Evolutionary conservation across 192 early-diverging fungal species (phyloP), one percentile per base, ranked within the genome.

Genomic region (Dissophora globulifera): DNA sequence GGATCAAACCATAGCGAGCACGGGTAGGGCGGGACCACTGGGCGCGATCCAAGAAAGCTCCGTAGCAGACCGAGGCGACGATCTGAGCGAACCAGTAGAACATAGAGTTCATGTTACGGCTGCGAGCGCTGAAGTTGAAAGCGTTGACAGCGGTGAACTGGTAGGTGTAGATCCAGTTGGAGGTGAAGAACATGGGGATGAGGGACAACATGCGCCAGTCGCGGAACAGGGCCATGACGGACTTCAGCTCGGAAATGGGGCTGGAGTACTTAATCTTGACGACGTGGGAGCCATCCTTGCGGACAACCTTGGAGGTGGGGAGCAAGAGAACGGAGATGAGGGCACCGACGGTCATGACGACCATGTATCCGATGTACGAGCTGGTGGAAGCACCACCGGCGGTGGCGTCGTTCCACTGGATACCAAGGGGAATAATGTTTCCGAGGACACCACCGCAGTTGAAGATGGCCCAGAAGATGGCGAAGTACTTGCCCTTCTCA

Each of bases 391-490:
- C 85, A 65, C 82, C 70, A 17, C 67, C 57, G 17, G 69, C 81
- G 10, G 56, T 54, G 0, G 57, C 33, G 30, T 68, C 62, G 58
- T 92, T 82, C 86, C 84, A 94, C 70, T 92, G 87, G 40, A 88
- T 78, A 49, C 80, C 88, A 41, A 94, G 83, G 27, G 85, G 86
- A 50, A 96, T 86, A n/a, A 89, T 78, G 58, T 88, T 87, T 59
- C 94, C 94, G 30, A 96, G 56, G 64, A 92, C 86, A 61, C 87
- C 93, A 55, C 94, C 94, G 54, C 86, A 68, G 69, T 83, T 83
- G 85, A 94, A 96, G 64, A 95, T 90, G 53, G 87, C 83, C 94
- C 94, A 96, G 88, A 96, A 96, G 31, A 90, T 82, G 42, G 89
- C 84, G 59, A 96, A 93, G 76, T 86, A 92, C 59, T 80, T 86